Conservation (phyloP, 129 eudicot species). For the Glebionis coronaria region DNA sequence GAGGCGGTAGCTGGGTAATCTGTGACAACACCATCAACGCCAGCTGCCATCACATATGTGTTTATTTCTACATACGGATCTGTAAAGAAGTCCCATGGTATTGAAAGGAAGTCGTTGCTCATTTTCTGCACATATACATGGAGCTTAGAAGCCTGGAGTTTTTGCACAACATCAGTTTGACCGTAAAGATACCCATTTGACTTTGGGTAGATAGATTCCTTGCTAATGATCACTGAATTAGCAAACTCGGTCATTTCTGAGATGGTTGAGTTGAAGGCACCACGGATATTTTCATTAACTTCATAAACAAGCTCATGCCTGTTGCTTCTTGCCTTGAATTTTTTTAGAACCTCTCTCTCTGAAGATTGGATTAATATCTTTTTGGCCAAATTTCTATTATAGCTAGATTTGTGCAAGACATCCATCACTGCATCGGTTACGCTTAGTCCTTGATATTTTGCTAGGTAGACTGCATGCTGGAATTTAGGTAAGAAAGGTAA, state of each 20-base stretch:
- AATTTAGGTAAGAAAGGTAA: background rate
- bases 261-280: conserved; percentile 52
- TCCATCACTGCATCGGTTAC: conserved; percentile 52
- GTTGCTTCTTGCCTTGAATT: conserved; percentile 35
- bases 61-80: conserved; percentile 57
- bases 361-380: conserved; percentile 56
- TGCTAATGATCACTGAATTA: conserved; percentile 47
- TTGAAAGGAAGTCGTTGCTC: conserved; percentile 60
- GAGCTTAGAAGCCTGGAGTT: conserved; percentile 50
- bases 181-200: conserved; percentile 35
- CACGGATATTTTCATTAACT: conserved; percentile 54
- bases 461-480: conserved; percentile 73
- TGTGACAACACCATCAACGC: conserved; percentile 60
- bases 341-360: conserved; percentile 46
- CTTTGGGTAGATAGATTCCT: conserved; percentile 43
- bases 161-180: conserved; percentile 42
- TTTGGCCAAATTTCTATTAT: conserved; percentile 21
- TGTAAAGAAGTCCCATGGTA: conserved; percentile 71
- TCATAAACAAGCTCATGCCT: conserved; percentile 53
- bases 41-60: conserved; percentile 25
- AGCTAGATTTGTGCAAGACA: conserved; percentile 41
- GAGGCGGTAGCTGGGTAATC: conserved; percentile 62
- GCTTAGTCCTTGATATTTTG: conserved; percentile 43
- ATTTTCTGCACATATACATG: conserved; percentile 50
- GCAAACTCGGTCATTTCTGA: conserved; percentile 54